Evolutionary conservation across 192 early-diverging fungal species (phyloP), one percentile per base, ranked within the genome.

Genomic region (Ambispora gerdemannii): DNA sequence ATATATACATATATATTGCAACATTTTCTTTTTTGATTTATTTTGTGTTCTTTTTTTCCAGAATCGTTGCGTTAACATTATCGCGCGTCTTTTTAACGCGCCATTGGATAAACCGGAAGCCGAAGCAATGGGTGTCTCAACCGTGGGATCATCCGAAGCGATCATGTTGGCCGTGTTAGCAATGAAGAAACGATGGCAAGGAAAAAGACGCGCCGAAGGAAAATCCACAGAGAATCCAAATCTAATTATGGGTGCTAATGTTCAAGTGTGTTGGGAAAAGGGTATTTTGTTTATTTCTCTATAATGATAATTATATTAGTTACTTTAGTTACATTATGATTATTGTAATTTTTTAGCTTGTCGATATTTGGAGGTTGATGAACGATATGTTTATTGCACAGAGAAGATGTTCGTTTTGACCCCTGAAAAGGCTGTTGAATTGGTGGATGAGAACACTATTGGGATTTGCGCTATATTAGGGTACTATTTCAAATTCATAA

Each of bases 371-470:
- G 78, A 80, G 53, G 72, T 80, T 47, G 76, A 80, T 73, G 58
- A 55, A 36, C 58, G 73, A 34, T 75, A 77, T 51, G 76, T 80
- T 17, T 24, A 50, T 3, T 59, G 72, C 51, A 50, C 61, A 0
- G 76, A 76, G 61, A 74, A 76, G 33, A 75, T 74, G 38, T 83
- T 84, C 56, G 85, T 76, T 69, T 79, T 93, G 66, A 82, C 83
- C 50, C 74, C 87, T 28, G 67, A 89, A 27, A 81, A 87, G 69
- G 91, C 91, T 25, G 72, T 86, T 4, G 80, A 86, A 19, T 77
- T 86, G 61, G 76, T 89, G 27, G 91, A 94, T 74, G 93, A 93
- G 70, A 94, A 94, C 76, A 94, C 93, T 8, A 91, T 94, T 43
- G 93, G 92, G 67, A 77, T 92, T 63, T 84, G 75, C 72, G 78